phyloP scores from a whole-genome alignment of 176 grass and related monocot genomes.

The Tillandsia fasciculata region DNA sequence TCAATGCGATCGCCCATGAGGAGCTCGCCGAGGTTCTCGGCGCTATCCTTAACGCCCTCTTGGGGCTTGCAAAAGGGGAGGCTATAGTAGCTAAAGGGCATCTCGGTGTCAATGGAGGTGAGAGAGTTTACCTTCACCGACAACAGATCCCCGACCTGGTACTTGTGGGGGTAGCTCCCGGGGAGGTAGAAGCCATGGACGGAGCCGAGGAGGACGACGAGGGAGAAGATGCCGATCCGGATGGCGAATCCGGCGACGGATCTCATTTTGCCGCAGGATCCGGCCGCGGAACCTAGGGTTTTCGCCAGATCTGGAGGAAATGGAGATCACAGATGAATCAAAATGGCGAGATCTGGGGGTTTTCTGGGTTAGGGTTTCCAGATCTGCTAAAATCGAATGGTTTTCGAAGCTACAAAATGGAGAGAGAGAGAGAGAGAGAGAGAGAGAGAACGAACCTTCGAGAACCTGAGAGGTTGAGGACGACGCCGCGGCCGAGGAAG shows the following conservation, averaged over 20 bases:
- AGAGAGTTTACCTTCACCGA: constrained; percentile 76
- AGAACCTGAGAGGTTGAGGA: not conserved
- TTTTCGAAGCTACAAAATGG: not conserved
- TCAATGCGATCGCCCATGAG: constrained; percentile 86
- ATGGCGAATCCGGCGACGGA: not conserved
- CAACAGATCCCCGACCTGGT: constrained; percentile 26
- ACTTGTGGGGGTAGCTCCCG: constrained; percentile 76
- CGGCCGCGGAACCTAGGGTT: not conserved
- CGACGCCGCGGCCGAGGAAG: not conserved
- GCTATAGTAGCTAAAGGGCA: constrained; percentile 73
- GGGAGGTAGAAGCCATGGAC: constrained; percentile 51
- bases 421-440: not conserved
- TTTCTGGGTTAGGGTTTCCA: not conserved
- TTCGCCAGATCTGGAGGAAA: constrained; percentile 8
- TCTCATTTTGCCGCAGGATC: constrained; percentile 10
- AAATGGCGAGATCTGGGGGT: constrained; percentile 1
- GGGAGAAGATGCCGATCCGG: constrained; percentile 2
- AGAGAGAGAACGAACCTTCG: not conserved
- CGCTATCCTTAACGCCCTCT: constrained; percentile 64
- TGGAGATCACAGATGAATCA: not conserved
- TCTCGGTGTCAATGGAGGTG: constrained; percentile 78
- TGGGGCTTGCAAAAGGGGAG: constrained; percentile 51
- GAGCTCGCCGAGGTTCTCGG: constrained; percentile 76
- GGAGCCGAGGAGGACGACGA: not conserved
- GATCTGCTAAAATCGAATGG: not conserved